These are phyloP conservation scores for Penicillium flavigenum DNA, from an alignment of 495 filamentous ascomycete species.

Conservation along the genomic window DNA sequence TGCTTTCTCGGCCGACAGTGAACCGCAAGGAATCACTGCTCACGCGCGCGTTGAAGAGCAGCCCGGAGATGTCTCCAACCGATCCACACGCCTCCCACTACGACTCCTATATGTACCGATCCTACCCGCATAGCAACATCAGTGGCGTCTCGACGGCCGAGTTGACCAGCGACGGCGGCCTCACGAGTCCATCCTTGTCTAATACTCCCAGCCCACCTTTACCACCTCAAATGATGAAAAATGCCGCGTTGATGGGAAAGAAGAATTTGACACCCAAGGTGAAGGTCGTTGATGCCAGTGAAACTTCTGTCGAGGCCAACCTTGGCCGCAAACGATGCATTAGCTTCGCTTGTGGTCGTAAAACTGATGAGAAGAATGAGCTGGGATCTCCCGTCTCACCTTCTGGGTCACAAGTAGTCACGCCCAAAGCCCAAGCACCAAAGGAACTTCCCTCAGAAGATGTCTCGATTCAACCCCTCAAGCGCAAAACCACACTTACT, in stretches of 20 bases:
- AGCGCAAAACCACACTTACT: constrained; percentile 56
- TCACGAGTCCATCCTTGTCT: constrained; percentile 87
- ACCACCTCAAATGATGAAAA: constrained; percentile 42
- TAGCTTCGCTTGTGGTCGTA: constrained; percentile 77
- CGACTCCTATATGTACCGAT: constrained; percentile 49
- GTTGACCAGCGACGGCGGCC: constrained; percentile 84
- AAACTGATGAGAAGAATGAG: constrained; percentile 29
- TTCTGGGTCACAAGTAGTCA: constrained; percentile 13
- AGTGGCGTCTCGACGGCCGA: constrained; percentile 81
- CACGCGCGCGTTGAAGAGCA: constrained; percentile 71
- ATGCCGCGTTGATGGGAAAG: constrained; percentile 24
- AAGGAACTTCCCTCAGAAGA: constrained; percentile 14
- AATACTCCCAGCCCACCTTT: constrained; percentile 84
- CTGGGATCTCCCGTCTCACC: constrained; percentile 21
- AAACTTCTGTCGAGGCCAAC: constrained; percentile 53
- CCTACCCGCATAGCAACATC: constrained; percentile 73
- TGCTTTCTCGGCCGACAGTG: constrained; percentile 38
- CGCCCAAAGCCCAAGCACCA: constrained; percentile 9
- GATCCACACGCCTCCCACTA: constrained; percentile 38
- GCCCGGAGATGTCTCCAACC: constrained; percentile 52
- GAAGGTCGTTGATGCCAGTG: constrained; percentile 38
- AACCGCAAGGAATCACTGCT: constrained; percentile 72
- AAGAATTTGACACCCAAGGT: constrained; percentile 34
- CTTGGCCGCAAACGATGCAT: constrained; percentile 82
- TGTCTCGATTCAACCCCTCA: constrained; percentile 35